Evolutionary conservation across 805 yeast species (phyloP).

Genomic region (Naumovozyma dairenensis): DNA sequence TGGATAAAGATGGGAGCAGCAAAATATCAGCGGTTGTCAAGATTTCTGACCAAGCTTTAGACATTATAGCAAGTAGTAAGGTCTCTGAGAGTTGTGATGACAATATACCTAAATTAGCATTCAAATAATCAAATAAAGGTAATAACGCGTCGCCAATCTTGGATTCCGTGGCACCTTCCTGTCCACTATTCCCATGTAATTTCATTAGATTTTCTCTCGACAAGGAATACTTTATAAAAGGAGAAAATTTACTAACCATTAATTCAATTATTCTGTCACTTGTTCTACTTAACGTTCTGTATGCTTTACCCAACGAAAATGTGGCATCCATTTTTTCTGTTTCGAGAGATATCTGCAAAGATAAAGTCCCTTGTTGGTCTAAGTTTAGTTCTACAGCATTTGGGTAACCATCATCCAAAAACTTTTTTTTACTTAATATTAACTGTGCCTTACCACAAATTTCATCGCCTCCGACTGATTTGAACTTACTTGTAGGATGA

Average conservation of each 20-base stretch:
- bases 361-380: constrained; percentile 59
- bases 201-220: constrained; percentile 50
- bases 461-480: constrained; percentile 40
- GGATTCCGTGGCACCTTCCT: constrained; percentile 33
- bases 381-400: constrained; percentile 48
- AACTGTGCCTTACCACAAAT: constrained; percentile 57
- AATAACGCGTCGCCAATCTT: constrained; percentile 54
- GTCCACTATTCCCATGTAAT: constrained; percentile 45
- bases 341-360: constrained; percentile 64
- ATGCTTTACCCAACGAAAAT: constrained; percentile 69
- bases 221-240: constrained; percentile 46
- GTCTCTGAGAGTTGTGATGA: constrained; percentile 49
- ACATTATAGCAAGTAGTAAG: constrained; percentile 53
- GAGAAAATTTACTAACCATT: constrained; percentile 64
- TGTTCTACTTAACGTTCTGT: constrained; percentile 51
- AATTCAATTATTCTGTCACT: constrained; percentile 57
- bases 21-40: constrained; percentile 60
- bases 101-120: constrained; percentile 54
- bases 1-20: constrained; percentile 60
- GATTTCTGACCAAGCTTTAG: constrained; percentile 72
- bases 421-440: constrained; percentile 51
- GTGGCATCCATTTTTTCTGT: constrained; percentile 71
- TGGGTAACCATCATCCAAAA: constrained; percentile 60
- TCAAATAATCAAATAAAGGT: constrained; percentile 67
- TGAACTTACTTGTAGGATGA: constrained; percentile 32